Evolutionary conservation across 345 rosid genomes (phyloP), one percentile per base, ranked within the genome.

Genomic region (Crucihimalaya himalaica): DNA sequence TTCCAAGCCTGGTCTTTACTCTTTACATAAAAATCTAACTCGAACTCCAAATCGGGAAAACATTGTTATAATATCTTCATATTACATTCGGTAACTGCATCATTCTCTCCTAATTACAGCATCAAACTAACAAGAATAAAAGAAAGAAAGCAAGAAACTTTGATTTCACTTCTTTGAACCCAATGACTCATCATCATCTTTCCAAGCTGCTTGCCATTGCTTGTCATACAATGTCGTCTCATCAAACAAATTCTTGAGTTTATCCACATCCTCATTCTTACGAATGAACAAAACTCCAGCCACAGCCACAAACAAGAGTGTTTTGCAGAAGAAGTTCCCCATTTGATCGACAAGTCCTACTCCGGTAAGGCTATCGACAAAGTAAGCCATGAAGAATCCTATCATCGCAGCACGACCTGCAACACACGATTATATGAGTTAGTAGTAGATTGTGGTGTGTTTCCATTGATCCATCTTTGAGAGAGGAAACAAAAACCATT

Each of bases 201-300:
- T 86, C 98, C 95, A 94, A 16, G 95, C 77, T 34, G 98, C 96
- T 68, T 89, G 96, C 98, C 98, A 91, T 80, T 94, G 97, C 82
- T 88, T 94, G 73, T 94, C 98, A 35, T 89, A 91, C 39, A 89
- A 89, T 19, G 95, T 89, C 0, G 93, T 87, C 83, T 94, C 98
- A 27, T 91, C 97, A 14, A 94, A 25, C 63, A 91, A 74, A 74
- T 81, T 86, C 80, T 88, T 91, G 40, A 91, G 56, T 67, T 70
- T 89, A 19, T 91, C 92, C 4, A 89, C 12, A 68, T 94, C 98
- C 69, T 91, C 98, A 25, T 87, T 94, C 90, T 94, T 91, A 52
- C 96, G 87, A 40, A 94, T 83, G 37, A 88, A 63, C 48, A 82
- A 92, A 19, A 91, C 93, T 66, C 97, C 98, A 1, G 58, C 85